Base-by-base conservation (phyloP, 805 yeast genomes). In the Starmerella tilneyi region DNA sequence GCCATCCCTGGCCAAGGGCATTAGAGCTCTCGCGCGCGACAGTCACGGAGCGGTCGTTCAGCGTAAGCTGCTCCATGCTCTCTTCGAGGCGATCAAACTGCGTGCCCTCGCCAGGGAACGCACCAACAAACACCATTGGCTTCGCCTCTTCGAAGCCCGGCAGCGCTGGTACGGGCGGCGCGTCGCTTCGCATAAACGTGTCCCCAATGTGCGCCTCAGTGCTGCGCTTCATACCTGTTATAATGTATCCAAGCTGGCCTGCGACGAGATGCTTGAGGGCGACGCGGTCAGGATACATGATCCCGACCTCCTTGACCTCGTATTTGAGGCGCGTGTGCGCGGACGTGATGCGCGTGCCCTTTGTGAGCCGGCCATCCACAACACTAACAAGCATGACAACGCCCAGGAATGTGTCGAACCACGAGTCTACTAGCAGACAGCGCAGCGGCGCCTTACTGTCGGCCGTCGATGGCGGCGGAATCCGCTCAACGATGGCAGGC, bases 121-220 rank as follows among this genome's bases (percentile, higher is more conserved):
- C 98, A 12, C 97, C 97, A 40, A 89, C 94, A 61, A 89, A 92
- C 8, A 89, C 97, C 97, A 92, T 92, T 1, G 97, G 96, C 62
- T 92, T 88, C 1, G 94, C 88, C 56, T 85, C 96, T 63, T 88
- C 96, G 62, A 89, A 92, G 1, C 97, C 97, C 1, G 94, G 95
- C 21, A 89, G 69, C 1, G 96, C 80, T 51, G 79, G 84, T 2
- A 82, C 78, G 3, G 45, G 47, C 27, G 70, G 71, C 19, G 63
- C 59, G 4, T 81, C 81, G 13, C 54, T 53, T 2, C 54, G 55
- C 72, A 76, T 75, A 51, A 85, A 73, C 0, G 98, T 89, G 60
- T 89, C 98, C 27, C 98, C 98, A 46, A 86, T 79, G 57, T 78
- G 72, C 0, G 95, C 96, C 55, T 88, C 95, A 17, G 75, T 65